Conservation (phyloP, 169 alveolate species). For the Cryptosporidium parvum region DNA sequence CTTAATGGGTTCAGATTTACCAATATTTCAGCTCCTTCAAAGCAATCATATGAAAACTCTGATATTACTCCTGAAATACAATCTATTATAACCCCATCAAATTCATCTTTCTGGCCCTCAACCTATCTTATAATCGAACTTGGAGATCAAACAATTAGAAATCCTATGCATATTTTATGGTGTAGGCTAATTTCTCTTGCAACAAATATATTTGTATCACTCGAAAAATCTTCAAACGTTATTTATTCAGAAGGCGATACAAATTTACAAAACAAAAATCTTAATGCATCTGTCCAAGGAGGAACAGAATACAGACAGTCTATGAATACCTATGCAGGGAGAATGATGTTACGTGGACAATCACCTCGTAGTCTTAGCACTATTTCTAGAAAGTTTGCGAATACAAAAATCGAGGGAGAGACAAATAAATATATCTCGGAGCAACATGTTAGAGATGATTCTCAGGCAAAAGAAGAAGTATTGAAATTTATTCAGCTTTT, state of each 20-base stretch:
- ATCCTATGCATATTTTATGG: constrained; percentile 67
- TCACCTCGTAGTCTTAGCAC: constrained; percentile 3
- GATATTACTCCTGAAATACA: neutral
- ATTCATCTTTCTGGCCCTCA: constrained; percentile 27
- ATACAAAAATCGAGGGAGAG: neutral
- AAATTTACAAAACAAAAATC: neutral
- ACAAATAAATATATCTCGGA: neutral
- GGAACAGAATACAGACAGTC: constrained; percentile 14
- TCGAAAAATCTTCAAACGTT: neutral
- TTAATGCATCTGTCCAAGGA: neutral
- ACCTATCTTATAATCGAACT: constrained; percentile 29
- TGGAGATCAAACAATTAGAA: constrained; percentile 42
- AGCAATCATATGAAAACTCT: neutral
- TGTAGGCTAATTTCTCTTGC: constrained; percentile 38
- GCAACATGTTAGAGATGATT: constrained; percentile 11
- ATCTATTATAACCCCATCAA: neutral
- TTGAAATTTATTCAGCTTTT: constrained; percentile 32
- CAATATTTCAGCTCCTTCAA: neutral
- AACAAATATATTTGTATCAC: constrained; percentile 22
- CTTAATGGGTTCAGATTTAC: constrained; percentile 1
- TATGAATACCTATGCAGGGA: neutral
- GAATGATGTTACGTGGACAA: neutral
- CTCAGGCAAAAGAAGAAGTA: constrained; percentile 17
- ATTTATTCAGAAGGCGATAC: neutral
- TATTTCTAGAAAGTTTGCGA: constrained; percentile 8